Base-by-base conservation (phyloP, 1,284 basidiomycete genomes). In the Xerocomus amazonicus region DNA sequence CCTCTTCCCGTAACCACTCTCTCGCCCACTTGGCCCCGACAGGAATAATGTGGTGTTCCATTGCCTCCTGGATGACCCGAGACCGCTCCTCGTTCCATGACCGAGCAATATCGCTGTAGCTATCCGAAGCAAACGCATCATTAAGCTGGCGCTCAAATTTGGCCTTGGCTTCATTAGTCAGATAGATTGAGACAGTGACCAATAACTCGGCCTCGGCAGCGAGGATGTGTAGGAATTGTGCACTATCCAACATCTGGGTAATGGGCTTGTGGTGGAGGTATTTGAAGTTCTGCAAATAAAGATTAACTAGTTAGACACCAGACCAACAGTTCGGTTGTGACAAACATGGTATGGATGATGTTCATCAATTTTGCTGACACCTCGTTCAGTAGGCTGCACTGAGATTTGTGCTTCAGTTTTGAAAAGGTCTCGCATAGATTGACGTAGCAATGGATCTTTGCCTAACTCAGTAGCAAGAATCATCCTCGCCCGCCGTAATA, bases 31-130 rank as follows among this genome's bases (percentile, higher is more conserved):
- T 89, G 12, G 82, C 77, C 4, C 86, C 94, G 36, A 83, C 74
- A 16, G 94, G 94, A 35, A 98, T 70, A 14, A 97, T 75, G 64
- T 90, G 84, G 48, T 87, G 80, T 39, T 90, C 81, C 27, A 97
- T 70, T 4, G 87, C 84, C 48, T 91, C 86, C 47, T 87, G 78
- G 35, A 97, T 80, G 37, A 97, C 81, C 29, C 84, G 80, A 43
- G 81, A 77, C 42, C 97, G 83, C 59, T 96, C 82, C 45, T 82
- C 86, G 65, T 99, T 99, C 97, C 97, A 99, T n/a, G 84, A 81
- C 55, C 84, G 83, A 2, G 91, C 87, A 8, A 87, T 80, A 52
- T 95, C 91, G 50, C 87, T 90, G 62, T 89, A 90, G 50, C 84
- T 87, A 61, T 93, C 91, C 8, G 92, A 93, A 35, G 82, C 78